Evolutionary conservation across 2,329 filamentous ascomycete species (phyloP).

Genomic region (Nemania serpens): DNA sequence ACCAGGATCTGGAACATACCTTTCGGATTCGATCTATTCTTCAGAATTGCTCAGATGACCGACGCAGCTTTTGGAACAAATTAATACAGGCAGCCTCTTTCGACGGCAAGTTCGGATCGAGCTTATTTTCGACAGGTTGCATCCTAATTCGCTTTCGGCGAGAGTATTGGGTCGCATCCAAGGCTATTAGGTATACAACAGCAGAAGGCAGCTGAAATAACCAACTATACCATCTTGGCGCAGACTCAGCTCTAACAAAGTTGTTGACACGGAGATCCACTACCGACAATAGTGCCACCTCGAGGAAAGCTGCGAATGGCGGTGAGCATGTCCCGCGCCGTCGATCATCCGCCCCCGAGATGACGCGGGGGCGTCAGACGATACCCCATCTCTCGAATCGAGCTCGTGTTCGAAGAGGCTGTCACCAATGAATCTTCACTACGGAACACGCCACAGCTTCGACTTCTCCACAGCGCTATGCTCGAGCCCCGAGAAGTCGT

Average conservation of each 20-base stretch:
- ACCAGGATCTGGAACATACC: no score
- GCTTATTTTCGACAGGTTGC: not conserved
- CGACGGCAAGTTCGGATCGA: not conserved
- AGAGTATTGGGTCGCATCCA: not conserved
- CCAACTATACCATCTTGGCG: not conserved
- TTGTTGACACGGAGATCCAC: not conserved
- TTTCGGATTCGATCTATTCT: no score
- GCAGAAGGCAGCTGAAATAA: not conserved
- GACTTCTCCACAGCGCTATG: constrained; percentile 38
- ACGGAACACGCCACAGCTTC: constrained; percentile 35
- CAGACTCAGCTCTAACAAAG: not conserved
- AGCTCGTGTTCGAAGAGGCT: not conserved
- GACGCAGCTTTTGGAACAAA: not conserved
- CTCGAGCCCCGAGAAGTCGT: constrained; percentile 36
- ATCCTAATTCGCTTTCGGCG: not conserved
- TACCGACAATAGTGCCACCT: not conserved
- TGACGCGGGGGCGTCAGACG: no score
- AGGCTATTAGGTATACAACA: not conserved
- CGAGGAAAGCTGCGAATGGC: not conserved
- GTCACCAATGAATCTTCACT: constrained; percentile 11
- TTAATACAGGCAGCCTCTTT: not conserved
- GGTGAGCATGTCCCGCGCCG: not conserved
- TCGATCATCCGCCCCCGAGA: not conserved
- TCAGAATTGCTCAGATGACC: no score
- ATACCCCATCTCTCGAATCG: not conserved